Base-by-base conservation (phyloP, 148 eudicot genomes). In the Agrostemma githago region DNA sequence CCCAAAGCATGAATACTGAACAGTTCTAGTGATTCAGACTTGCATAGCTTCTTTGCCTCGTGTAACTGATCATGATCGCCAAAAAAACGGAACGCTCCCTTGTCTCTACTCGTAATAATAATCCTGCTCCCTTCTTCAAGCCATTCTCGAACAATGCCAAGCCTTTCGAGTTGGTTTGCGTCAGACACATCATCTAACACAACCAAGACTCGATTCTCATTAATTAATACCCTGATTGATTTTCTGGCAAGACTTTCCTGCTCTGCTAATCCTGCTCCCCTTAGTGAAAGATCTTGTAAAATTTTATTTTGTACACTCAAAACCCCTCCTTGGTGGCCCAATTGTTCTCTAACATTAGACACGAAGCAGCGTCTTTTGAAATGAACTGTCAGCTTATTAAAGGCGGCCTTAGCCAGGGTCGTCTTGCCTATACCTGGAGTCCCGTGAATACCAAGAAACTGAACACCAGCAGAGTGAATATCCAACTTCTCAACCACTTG, bases 341-440 rank as follows among this genome's bases (percentile, higher is more conserved):
- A 66, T 7, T 68, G 77, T 61, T 86, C 90, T 71, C 85, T 80
- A 34, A 85, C 79, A 66, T 86, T 75, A 16, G 85, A 62, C 17
- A 87, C 79, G 77, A 85, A 85, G 70, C 85, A 66, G 17, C 89
- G 89, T 42, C 53, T 59, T 66, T 72, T 76, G 62, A 87, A 89
- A 21, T 62, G 68, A 67, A 38, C 62, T 6, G 78, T 77, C 7
- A 89, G 88, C 79, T 80, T 83, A 79, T 86, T 89, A 69, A 74
- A 89, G 38, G 81, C 78, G 14, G 90, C 86, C 79, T 87, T 89
- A 40, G 90, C 89, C 58, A 89, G 76, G 68, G 93, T 89, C 54
- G 92, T 89, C 81, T 89, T 89, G 54, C 92, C 92, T 75, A 89
- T 79, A 48, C 92, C 92, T 48, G 88, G 89, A 51, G 79, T 75